phyloP scores from a whole-genome alignment of 495 filamentous ascomycete genomes.

The Rhizodiscina lignyota region DNA sequence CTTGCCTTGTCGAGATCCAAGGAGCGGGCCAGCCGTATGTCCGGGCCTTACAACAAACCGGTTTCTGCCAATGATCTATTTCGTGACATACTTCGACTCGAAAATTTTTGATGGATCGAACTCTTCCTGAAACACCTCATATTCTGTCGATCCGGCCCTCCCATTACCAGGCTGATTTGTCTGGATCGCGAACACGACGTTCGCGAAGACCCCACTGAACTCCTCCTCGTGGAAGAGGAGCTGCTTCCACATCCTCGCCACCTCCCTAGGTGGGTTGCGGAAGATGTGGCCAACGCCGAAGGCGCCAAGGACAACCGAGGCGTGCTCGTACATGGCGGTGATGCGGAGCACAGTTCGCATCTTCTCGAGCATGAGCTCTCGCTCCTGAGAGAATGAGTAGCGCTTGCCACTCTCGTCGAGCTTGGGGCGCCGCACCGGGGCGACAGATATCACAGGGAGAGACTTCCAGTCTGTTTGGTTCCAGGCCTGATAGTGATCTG shows the following conservation, averaged over 20 bases:
- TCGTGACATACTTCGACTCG: too few species aligned
- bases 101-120: constrained; percentile 25
- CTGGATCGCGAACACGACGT: constrained; percentile 57
- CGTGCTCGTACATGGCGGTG: constrained; percentile 39
- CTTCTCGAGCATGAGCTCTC: constrained; percentile 53
- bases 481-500: constrained; percentile 27
- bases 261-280: constrained; percentile 48
- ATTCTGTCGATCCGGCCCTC: constrained; percentile 17
- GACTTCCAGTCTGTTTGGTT: constrained; percentile 27
- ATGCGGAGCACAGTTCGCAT: constrained; percentile 53
- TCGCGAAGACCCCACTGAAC: constrained; percentile 47
- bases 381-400: constrained; percentile 53
- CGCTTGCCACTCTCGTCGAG: constrained; percentile 43
- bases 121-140: constrained; percentile 23
- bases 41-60: too few species aligned
- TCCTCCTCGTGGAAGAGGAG: constrained; percentile 47
- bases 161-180: constrained; percentile 10
- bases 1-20: too few species aligned
- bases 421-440: constrained; percentile 54
- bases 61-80: too few species aligned
- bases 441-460: constrained; percentile 53
- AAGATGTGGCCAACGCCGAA: constrained; percentile 56
- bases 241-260: constrained; percentile 53
- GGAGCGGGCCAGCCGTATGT: too few species aligned
- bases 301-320: constrained; percentile 46